Percentiles rank a stretch among this genome's conserved stretches.
Evolutionary conservation across 257 asterid genomes (phyloP).

Genomic region (Eucommia ulmoides): DNA sequence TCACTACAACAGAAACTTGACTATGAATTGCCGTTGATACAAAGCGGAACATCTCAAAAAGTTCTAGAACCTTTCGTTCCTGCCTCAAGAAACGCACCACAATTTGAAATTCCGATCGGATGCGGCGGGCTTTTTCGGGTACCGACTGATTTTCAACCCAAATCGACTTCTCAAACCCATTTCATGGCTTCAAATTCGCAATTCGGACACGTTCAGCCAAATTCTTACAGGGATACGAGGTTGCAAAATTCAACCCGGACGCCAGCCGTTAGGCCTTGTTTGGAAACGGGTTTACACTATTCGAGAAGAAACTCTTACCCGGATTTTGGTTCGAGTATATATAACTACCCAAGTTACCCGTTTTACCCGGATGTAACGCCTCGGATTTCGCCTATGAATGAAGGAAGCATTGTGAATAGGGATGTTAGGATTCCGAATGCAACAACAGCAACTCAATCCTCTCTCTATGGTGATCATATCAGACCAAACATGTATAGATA

Average conservation of each 20-base stretch:
- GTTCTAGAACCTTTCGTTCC: constrained; percentile 16
- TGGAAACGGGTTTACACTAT: constrained; percentile 17
- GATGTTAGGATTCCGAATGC: constrained; percentile 18
- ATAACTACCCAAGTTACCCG: constrained; percentile 17
- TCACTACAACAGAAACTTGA: constrained; percentile 48
- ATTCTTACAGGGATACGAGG: constrained; percentile 16
- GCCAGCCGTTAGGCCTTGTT: constrained; percentile 20
- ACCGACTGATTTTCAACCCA: constrained; percentile 46
- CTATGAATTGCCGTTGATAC: constrained; percentile 9
- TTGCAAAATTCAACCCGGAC: constrained; percentile 14
- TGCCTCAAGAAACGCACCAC: constrained; percentile 9
- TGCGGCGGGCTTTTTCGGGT: constrained; percentile 59
- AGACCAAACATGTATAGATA: constrained; percentile 36
- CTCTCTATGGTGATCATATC: constrained; percentile 24
- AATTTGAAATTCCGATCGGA: constrained; percentile 28
- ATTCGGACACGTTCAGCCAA: constrained; percentile 11
- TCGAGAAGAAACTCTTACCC: constrained; percentile 15
- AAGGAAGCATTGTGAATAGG: constrained; percentile 20
- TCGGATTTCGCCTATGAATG: constrained; percentile 18
- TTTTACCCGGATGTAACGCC: constrained; percentile 22
- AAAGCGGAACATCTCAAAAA: constrained; percentile 13
- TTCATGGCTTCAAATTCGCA: constrained; percentile 7
- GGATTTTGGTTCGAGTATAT: constrained; percentile 20
- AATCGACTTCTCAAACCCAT: constrained; percentile 15
- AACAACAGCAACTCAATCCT: constrained; percentile 31